Percentiles rank a stretch among this genome's conserved stretches.
Evolutionary conservation across 108 stramenopile species (phyloP).

Genomic region (Pseudonitzschia delicatissima): DNA sequence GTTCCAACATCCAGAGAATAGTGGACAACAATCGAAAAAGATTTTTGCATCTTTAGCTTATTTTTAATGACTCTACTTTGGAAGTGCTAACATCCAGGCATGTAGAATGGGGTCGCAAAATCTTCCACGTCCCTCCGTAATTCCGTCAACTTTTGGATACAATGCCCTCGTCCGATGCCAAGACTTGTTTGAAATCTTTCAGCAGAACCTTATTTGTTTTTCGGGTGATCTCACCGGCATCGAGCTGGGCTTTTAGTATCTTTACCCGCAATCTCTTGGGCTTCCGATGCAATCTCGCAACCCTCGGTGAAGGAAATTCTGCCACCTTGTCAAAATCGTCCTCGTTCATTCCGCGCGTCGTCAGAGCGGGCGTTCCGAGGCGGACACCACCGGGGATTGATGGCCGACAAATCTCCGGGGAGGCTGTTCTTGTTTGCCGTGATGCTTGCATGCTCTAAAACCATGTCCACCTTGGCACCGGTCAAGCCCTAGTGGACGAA

Average conservation of each 20-base stretch:
- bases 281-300: conserved; percentile 81
- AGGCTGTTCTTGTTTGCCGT: conserved; percentile 99
- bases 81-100: conserved; percentile 84
- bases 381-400: conserved; percentile 99
- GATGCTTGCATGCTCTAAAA: conserved; percentile 92
- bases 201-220: conserved; percentile 69
- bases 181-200: conserved; percentile 69
- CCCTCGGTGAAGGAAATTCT: too few relatives aligned
- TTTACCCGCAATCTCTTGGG: conserved; percentile 63
- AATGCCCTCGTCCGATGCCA: conserved; percentile 40
- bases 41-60: too few relatives aligned
- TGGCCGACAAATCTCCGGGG: conserved; percentile 93
- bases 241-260: conserved; percentile 39
- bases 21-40: too few relatives aligned
- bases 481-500: conserved; percentile 91
- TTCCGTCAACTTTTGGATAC: conserved; percentile 40
- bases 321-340: conserved; percentile 94
- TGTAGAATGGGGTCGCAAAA: conserved; percentile 68
- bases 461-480: conserved; percentile 96
- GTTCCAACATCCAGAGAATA: too few relatives aligned
- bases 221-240: conserved; percentile 44
- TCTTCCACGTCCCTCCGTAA: conserved; percentile 66
- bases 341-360: conserved; percentile 86
- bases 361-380: conserved; percentile 93
- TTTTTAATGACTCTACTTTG: too few relatives aligned